Percentiles rank a stretch among this genome's conserved stretches.
phyloP scores from a whole-genome alignment of 1,284 basidiomycete species.

The Apiotrichum porosum region DNA sequence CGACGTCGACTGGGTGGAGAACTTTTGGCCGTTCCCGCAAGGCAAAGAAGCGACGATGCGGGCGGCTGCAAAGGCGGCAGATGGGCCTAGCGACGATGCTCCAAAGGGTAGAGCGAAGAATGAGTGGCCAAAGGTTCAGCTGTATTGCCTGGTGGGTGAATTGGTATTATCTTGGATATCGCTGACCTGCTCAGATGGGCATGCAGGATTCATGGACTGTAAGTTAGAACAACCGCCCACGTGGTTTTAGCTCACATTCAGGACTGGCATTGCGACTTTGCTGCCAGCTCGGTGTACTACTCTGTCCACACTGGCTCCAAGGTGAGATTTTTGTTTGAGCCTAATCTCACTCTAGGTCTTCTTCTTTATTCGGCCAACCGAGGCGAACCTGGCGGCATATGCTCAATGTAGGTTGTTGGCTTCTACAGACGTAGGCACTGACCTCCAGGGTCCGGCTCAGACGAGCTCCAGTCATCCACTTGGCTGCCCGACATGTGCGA shows the following conservation, averaged over 20 bases:
- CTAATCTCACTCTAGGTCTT: no score
- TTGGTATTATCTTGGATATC: neutral
- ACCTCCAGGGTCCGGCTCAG: slow-evolving; percentile 63
- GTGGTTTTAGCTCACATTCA: slow-evolving; percentile 20
- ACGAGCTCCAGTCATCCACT: slow-evolving; percentile 68
- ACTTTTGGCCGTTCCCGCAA: slow-evolving; percentile 65
- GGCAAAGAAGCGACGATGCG: slow-evolving; percentile 21
- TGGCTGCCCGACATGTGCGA: slow-evolving; percentile 83
- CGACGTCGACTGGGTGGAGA: slow-evolving; percentile 95
- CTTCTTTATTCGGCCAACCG: slow-evolving; percentile 89
- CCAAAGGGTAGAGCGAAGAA: slow-evolving; percentile 8
- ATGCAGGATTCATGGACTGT: neutral
- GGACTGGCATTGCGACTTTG: slow-evolving; percentile 97
- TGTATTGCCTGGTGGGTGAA: slow-evolving; percentile 90
- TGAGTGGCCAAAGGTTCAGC: slow-evolving; percentile 83
- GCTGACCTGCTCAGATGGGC: slow-evolving; percentile 24
- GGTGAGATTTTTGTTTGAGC: no score
- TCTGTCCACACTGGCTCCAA: slow-evolving; percentile 78
- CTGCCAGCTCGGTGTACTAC: slow-evolving; percentile 91
- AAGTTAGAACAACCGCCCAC: no score
- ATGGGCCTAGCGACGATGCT: neutral
- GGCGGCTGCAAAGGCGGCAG: slow-evolving; percentile 35
- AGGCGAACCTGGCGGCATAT: slow-evolving; percentile 74
- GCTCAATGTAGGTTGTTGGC: slow-evolving; percentile 39
- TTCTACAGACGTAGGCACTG: neutral